Percentiles rank a stretch among this genome's conserved stretches.
phyloP scores from a whole-genome alignment of 768 basidiomycete genomes.

The Austroboletus festivus region DNA sequence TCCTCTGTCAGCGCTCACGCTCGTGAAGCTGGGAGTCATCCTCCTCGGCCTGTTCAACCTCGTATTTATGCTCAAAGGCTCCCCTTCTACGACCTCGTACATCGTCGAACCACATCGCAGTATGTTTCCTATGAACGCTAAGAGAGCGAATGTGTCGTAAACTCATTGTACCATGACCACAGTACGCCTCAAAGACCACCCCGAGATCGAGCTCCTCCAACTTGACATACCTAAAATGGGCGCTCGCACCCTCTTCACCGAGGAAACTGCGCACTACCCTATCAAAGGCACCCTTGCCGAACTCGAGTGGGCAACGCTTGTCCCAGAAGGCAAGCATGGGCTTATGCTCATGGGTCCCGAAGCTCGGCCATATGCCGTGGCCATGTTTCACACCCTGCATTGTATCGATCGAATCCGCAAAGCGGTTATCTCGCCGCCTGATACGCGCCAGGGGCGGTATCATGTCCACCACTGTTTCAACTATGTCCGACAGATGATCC shows the following conservation, averaged over 20 bases:
- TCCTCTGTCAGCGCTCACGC: conserved; percentile 9
- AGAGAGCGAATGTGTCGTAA: too few relatives aligned
- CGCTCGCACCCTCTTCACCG: conserved; percentile 14
- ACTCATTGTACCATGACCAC: not conserved
- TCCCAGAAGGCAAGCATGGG: conserved; percentile 18
- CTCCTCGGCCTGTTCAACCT: conserved; percentile 22
- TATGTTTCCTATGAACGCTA: conserved; percentile 12
- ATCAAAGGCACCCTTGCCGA: conserved; percentile 22
- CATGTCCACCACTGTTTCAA: conserved; percentile 37
- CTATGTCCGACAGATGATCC: conserved; percentile 38
- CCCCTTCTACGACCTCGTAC: not conserved
- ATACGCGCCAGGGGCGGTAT: not conserved
- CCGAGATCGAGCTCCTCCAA: conserved; percentile 13
- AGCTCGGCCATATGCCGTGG: conserved; percentile 32
- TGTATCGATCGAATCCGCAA: conserved; percentile 38
- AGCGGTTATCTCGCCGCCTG: conserved; percentile 12
- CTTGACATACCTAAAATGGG: conserved; percentile 8
- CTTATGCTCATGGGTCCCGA: conserved; percentile 15
- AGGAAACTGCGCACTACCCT: conserved; percentile 26
- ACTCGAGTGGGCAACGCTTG: conserved; percentile 24
- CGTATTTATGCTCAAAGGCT: conserved; percentile 3
- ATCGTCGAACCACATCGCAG: conserved; percentile 9
- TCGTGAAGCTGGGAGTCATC: conserved; percentile 20
- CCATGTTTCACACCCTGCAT: conserved; percentile 40
- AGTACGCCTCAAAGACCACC: conserved; percentile 14